Evolutionary conservation across 2,329 filamentous ascomycete species (phyloP), one percentile per base, ranked within the genome.

Genomic region (Colletotrichum sp.): DNA sequence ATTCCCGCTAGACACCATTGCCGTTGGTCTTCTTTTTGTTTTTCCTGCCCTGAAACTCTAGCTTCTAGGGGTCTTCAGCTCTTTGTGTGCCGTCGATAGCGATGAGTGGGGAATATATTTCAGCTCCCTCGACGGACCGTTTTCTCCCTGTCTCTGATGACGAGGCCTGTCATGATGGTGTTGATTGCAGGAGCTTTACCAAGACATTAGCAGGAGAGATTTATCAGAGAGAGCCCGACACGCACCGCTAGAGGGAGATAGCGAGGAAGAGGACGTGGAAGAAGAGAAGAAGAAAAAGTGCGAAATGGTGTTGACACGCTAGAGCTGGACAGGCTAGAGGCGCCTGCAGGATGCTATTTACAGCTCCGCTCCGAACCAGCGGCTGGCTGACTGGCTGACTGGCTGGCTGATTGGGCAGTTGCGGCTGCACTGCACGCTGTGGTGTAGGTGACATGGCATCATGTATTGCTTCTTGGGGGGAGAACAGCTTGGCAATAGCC

Each of bases 401-500:
- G 32, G 63, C 32, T 25, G 25, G 19, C 32, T 5, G 55, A 25
- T 48, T 32, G 32, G 63, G 60, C 27, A 61, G 39, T 34, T 60
- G 65, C 19, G 44, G 60, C 59, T 34, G 39, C 44, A n/a, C 16
- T 25, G 30, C 27, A 19, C 9, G 64, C 44, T 32, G 67, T 48
- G 28, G 25, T 61, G 70, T 15, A 25, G 57, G 59, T 65, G 63
- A 66, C 69, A 71, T 66, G 60, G 60, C 61, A 32, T 55, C 16
- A 63, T n/a, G 39, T 63, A 68, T 68, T 64, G 69, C 27, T 64
- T 68, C 57, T 75, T 75, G 61, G 63, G 59, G 27, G 19, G 30
- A 11, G 32, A 25, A 32, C 32, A 60, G 67, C 73, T 75, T 75
- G 73, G 73, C 70, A 68, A 72, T 68, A n/a, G 68, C 73, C 63